A percentile compares a stretch with the other conserved stretches of the same genome.
Conservation (phyloP, 164 flowering plant species). For the Umbellularia californica region DNA sequence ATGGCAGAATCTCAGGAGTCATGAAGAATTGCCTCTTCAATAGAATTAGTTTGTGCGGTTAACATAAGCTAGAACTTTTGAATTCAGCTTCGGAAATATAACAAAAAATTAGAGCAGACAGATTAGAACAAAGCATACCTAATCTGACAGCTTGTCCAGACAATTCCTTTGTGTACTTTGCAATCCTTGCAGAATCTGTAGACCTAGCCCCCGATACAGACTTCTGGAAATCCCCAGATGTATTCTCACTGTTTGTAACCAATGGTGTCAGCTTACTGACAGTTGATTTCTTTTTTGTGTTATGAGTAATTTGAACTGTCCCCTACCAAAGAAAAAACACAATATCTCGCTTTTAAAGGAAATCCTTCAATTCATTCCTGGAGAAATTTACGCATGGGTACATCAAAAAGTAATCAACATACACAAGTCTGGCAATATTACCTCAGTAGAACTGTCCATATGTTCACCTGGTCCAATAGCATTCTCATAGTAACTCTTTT, state of each 20-base stretch:
- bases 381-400: neutral
- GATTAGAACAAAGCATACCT: slow-evolving; percentile 36
- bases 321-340: slow-evolving; percentile 33
- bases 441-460: slow-evolving; percentile 48
- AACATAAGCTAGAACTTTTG: neutral
- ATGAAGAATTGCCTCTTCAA: no score
- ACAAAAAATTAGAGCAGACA: neutral
- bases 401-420: neutral
- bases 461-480: slow-evolving; percentile 45
- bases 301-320: slow-evolving; percentile 36
- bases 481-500: slow-evolving; percentile 51
- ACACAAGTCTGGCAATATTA: slow-evolving; percentile 12
- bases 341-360: no score
- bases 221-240: slow-evolving; percentile 47
- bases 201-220: slow-evolving; percentile 63
- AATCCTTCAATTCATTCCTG: neutral
- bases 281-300: slow-evolving; percentile 19
- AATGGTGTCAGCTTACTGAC: slow-evolving; percentile 38
- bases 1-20: no score
- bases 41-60: no score
- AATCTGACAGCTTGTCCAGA: slow-evolving; percentile 65
- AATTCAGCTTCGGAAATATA: neutral
- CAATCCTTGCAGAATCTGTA: slow-evolving; percentile 85
- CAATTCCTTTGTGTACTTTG: slow-evolving; percentile 77
- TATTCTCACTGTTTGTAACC: slow-evolving; percentile 30